phyloP scores from a whole-genome alignment of 75 land plant species.

The Picea glauca region DNA sequence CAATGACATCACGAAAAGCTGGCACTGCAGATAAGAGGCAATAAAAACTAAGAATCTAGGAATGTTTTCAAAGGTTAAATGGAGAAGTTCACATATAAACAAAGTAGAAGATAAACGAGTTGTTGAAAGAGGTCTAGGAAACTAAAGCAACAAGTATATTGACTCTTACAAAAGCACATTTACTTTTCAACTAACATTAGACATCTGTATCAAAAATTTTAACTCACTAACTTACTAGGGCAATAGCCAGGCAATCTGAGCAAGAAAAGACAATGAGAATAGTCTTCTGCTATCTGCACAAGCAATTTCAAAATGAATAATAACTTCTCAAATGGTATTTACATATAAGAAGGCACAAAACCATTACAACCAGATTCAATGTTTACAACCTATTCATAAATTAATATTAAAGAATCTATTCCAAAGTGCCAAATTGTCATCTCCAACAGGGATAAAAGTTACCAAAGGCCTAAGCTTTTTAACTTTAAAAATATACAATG shows the following conservation, averaged over 20 bases:
- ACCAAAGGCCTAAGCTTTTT: no score
- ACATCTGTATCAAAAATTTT: neutral
- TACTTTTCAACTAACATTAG: neutral
- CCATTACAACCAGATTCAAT: neutral
- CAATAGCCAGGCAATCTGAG: conserved; percentile 96
- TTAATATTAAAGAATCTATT: no score
- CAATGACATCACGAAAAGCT: conserved; percentile 98
- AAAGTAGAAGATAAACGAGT: neutral
- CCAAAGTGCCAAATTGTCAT: no score
- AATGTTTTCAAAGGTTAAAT: neutral
- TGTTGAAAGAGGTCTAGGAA: neutral
- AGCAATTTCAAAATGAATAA: neutral
- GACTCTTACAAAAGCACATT: neutral
- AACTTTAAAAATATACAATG: no score
- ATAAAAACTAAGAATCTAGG: neutral
- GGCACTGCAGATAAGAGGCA: conserved; percentile 73
- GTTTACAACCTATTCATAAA: no score
- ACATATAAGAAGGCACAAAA: neutral
- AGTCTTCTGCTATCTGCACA: conserved; percentile 96
- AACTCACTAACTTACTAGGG: conserved; percentile 66
- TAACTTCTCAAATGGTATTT: neutral
- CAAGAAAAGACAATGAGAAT: conserved; percentile 89
- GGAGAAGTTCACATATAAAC: neutral
- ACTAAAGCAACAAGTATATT: neutral
- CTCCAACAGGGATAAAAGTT: no score